Percentiles rank a stretch among this genome's conserved stretches.
These are phyloP conservation scores for Xylariaceae sp. DNA, from an alignment of 2,329 filamentous ascomycete species.

Conservation along the genomic window DNA sequence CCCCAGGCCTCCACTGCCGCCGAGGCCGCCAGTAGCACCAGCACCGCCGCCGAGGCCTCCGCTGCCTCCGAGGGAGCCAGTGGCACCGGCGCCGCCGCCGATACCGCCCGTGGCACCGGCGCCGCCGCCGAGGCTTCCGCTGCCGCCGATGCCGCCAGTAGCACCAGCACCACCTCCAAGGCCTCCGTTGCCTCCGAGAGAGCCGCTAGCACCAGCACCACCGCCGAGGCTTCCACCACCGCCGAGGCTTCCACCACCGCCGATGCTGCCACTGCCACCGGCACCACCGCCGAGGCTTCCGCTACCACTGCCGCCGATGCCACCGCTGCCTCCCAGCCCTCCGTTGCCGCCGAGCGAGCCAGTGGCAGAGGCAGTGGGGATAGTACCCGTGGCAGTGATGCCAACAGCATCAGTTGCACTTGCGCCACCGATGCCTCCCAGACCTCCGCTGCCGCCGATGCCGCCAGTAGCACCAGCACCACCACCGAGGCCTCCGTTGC, in stretches of 20 bases:
- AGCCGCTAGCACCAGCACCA: background rate
- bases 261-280: background rate
- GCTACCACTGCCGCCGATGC: background rate
- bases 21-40: too few relatives aligned
- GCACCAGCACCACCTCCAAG: background rate
- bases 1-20: too few relatives aligned
- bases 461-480: background rate
- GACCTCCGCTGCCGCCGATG: background rate
- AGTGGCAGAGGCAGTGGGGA: background rate
- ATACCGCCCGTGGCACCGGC: background rate
- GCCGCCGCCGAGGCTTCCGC: background rate
- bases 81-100: background rate
- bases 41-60: too few relatives aligned
- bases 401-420: background rate
- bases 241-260: background rate
- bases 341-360: background rate
- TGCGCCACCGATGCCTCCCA: background rate
- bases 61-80: background rate
- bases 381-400: background rate
- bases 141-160: background rate
- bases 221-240: background rate
- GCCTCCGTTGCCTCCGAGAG: background rate
- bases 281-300: background rate
- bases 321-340: background rate
- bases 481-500: background rate